A percentile compares a stretch with the other conserved stretches of the same genome.
These are phyloP conservation scores for Sparassis latifolia DNA, from an alignment of 1,284 basidiomycete species.

Conservation along the genomic window DNA sequence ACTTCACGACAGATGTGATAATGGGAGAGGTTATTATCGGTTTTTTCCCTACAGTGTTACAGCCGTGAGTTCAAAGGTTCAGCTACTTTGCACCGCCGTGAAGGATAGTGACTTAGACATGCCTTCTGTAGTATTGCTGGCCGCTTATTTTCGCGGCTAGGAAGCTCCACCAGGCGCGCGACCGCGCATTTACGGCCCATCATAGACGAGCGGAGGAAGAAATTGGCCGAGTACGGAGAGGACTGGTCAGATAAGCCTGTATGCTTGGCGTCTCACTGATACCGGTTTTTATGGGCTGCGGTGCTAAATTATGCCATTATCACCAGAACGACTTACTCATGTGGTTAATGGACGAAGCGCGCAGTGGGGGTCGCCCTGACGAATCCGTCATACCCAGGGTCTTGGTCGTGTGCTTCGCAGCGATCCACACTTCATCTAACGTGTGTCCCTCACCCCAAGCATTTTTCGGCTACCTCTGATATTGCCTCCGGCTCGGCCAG, in stretches of 20 bases:
- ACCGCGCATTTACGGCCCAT: slow-evolving; percentile 5
- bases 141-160: slow-evolving; percentile 2
- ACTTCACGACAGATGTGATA: slow-evolving; percentile 25
- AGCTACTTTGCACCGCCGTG: slow-evolving; percentile 16
- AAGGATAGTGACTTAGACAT: background rate
- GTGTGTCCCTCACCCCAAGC: slow-evolving; percentile 17
- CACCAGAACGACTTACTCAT: slow-evolving; percentile 34
- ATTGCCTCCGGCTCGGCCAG: slow-evolving; percentile 4
- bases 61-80: slow-evolving; percentile 14
- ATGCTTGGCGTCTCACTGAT: slow-evolving; percentile 1
- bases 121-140: slow-evolving; percentile 7
- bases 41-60: slow-evolving; percentile 32
- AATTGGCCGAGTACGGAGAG: slow-evolving; percentile 25
- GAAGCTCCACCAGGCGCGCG: background rate
- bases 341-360: slow-evolving; percentile 38
- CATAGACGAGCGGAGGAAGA: slow-evolving; percentile 28
- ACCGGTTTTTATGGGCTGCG: background rate
- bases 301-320: background rate
- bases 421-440: slow-evolving; percentile 34
- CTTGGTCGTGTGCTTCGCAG: slow-evolving; percentile 38
- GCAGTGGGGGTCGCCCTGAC: slow-evolving; percentile 24
- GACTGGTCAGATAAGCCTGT: slow-evolving; percentile 30
- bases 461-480: background rate
- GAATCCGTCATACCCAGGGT: slow-evolving; percentile 31
- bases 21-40: slow-evolving; percentile 21